These are phyloP conservation scores for Candida xyloterini DNA, from an alignment of 805 yeast genomes.

Conservation along the genomic window DNA sequence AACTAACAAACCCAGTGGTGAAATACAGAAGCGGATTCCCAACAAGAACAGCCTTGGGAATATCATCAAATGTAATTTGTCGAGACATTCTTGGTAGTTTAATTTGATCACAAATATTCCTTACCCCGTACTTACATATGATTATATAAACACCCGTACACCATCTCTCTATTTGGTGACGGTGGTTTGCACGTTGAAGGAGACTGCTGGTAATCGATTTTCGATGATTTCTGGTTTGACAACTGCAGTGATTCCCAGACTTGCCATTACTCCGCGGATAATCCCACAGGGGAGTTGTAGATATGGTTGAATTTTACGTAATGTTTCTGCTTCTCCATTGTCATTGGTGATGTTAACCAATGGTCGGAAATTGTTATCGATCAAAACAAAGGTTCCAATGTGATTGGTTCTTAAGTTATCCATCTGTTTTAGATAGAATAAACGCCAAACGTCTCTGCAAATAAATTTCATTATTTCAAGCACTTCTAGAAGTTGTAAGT, in stretches of 20 bases:
- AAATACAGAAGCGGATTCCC: constrained; percentile 34
- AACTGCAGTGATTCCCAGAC: constrained; percentile 63
- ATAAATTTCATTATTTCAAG: constrained; percentile 87
- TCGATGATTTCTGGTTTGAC: constrained; percentile 60
- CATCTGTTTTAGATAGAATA: constrained; percentile 78
- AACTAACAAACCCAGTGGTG: constrained; percentile 60
- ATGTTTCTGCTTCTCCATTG: constrained; percentile 42
- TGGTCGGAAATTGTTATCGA: constrained; percentile 62
- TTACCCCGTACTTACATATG: constrained; percentile 8
- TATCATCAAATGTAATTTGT: constrained; percentile 24
- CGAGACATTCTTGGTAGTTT: constrained; percentile 12
- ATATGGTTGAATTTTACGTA: constrained; percentile 44
- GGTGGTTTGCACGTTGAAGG: constrained; percentile 65
- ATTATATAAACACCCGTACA: constrained; percentile 8
- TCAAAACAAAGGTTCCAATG: constrained; percentile 74
- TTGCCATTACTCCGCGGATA: constrained; percentile 66
- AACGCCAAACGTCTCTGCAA: constrained; percentile 88
- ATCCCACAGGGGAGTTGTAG: constrained; percentile 75
- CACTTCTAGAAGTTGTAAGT: constrained; percentile 48
- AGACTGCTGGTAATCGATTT: constrained; percentile 58
- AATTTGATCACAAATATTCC: constrained; percentile 1
- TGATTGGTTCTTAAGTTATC: constrained; percentile 93
- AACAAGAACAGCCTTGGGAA: constrained; percentile 29
- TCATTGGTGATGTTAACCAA: constrained; percentile 50
- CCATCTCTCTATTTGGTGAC: constrained; percentile 7